phyloP scores from a whole-genome alignment of 2,329 filamentous ascomycete genomes.

The Ascochyta clinopodiicola region DNA sequence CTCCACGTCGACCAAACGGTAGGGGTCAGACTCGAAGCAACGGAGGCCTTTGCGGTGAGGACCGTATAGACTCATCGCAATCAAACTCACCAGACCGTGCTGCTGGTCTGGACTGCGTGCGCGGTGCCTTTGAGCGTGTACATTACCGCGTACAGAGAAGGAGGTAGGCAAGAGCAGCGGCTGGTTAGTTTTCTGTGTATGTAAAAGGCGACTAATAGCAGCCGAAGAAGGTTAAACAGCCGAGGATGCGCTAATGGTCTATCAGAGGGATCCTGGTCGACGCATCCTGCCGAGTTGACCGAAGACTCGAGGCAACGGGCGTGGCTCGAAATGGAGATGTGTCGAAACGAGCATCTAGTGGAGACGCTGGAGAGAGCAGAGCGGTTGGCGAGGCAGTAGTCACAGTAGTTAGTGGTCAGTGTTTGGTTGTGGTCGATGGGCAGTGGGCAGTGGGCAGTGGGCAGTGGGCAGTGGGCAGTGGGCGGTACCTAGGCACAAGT shows the following conservation, averaged over 20 bases:
- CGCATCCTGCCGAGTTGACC: constrained; percentile 41
- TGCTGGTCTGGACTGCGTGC: constrained; percentile 6
- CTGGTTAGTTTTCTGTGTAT: constrained; percentile 24
- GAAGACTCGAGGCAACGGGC: constrained; percentile 20
- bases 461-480: neutral
- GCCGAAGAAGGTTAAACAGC: constrained; percentile 33
- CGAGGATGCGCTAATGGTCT: constrained; percentile 29
- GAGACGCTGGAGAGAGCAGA: neutral
- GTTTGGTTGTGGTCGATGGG: too few species aligned
- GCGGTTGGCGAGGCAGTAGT: constrained; percentile 4
- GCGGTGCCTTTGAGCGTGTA: neutral
- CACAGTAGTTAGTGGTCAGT: too few species aligned
- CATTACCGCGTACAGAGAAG: constrained; percentile 17
- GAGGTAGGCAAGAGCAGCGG: constrained; percentile 22
- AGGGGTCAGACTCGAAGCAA: neutral
- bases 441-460: too few species aligned
- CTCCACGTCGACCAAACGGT: constrained; percentile 9
- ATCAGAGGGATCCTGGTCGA: constrained; percentile 18
- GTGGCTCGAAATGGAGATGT: constrained; percentile 6
- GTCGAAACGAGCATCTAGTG: constrained; percentile 10
- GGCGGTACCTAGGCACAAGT: constrained; percentile 5
- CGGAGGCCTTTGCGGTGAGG: neutral
- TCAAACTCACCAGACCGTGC: neutral
- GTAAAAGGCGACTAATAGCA: constrained; percentile 27
- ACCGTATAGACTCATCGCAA: neutral